Evolutionary conservation across 176 grass and related monocot species (phyloP).

Genomic region (Avena eriantha): DNA sequence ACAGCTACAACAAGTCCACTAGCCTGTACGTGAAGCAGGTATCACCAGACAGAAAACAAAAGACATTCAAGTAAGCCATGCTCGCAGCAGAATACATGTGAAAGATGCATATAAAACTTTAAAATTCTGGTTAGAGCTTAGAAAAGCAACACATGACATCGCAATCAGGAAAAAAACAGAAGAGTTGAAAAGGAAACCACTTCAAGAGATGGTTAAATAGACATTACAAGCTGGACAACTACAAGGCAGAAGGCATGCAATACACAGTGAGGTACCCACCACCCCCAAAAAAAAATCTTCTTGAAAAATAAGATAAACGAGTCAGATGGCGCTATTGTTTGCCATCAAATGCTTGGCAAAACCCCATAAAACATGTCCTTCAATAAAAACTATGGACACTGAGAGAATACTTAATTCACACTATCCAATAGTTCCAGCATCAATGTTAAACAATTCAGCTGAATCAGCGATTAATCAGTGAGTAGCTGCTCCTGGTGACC

Average conservation of each 20-base stretch:
- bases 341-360: slow-evolving; percentile 21
- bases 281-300: too few relatives aligned
- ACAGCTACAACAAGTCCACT: slow-evolving; percentile 88
- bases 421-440: slow-evolving; percentile 1
- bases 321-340: not conserved
- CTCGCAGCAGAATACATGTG: slow-evolving; percentile 23
- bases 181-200: not conserved
- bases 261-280: not conserved
- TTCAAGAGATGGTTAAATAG: not conserved
- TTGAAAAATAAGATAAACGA: slow-evolving; percentile 1
- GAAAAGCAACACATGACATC: slow-evolving; percentile 2
- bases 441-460: not conserved
- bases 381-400: slow-evolving; percentile 8
- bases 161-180: not conserved
- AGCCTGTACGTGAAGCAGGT: slow-evolving; percentile 48
- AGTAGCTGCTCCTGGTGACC: not conserved
- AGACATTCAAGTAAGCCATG: slow-evolving; percentile 5
- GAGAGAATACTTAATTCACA: slow-evolving; percentile 3
- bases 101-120: not conserved
- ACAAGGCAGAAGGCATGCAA: not conserved
- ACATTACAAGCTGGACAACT: slow-evolving; percentile 24
- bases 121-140: not conserved
- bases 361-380: not conserved
- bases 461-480: not conserved
- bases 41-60: slow-evolving; percentile 1